These are phyloP conservation scores for Hypoxylon rubiginosum DNA, from an alignment of 2,329 filamentous ascomycete species.

Conservation along the genomic window DNA sequence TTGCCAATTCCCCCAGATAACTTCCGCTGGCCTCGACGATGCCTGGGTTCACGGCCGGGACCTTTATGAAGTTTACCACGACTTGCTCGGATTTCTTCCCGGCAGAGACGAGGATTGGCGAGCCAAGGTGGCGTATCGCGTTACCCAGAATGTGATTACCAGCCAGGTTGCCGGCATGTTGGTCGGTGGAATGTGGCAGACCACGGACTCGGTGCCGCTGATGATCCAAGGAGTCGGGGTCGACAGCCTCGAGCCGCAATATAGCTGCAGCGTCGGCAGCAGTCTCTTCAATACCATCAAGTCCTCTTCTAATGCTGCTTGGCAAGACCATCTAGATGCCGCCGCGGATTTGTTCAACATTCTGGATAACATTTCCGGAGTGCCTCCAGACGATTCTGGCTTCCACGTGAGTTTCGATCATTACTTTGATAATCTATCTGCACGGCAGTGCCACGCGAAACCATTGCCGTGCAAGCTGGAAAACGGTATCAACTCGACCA, in stretches of 20 bases:
- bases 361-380: constrained; percentile 78
- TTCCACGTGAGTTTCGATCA: constrained; percentile 84
- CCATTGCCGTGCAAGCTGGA: constrained; percentile 76
- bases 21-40: constrained; percentile 77
- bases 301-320: constrained; percentile 62
- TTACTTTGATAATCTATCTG: constrained; percentile 87
- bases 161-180: constrained; percentile 84
- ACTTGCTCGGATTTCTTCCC: constrained; percentile 77
- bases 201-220: constrained; percentile 59
- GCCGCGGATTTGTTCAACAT: constrained; percentile 67
- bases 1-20: constrained; percentile 88
- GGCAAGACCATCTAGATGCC: constrained; percentile 74
- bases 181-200: constrained; percentile 76
- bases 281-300: constrained; percentile 60
- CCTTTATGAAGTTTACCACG: constrained; percentile 80
- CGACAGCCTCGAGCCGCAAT: constrained; percentile 82
- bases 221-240: constrained; percentile 67
- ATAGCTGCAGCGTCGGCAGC: constrained; percentile 70
- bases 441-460: constrained; percentile 80
- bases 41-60: constrained; percentile 83
- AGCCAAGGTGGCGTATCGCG: constrained; percentile 71
- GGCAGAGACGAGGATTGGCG: constrained; percentile 57
- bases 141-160: constrained; percentile 87
- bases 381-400: constrained; percentile 65
- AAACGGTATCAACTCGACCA: constrained; percentile 58